A percentile compares a stretch with the other conserved stretches of the same genome.
phyloP scores from a whole-genome alignment of 805 yeast species.

The Isabelozyma heimii region DNA sequence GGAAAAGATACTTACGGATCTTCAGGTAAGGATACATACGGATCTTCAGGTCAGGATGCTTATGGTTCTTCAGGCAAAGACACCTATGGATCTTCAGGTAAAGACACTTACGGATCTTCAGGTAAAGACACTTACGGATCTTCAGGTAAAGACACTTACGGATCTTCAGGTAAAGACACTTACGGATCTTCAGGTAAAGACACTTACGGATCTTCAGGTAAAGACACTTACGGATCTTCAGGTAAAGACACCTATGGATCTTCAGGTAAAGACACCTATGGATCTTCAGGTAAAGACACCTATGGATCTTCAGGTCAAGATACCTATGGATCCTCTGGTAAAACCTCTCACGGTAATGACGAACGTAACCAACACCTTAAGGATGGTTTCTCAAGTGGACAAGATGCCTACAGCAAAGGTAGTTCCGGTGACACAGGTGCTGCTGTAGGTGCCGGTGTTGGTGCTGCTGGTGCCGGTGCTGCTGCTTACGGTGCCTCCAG shows the following conservation, averaged over 20 bases:
- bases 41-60: conserved; percentile 4
- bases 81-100: conserved; percentile 7
- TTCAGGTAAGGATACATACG: conserved; percentile 3
- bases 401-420: conserved; percentile 4
- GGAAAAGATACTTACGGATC: conserved; percentile 8
- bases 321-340: conserved; percentile 9
- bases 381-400: not conserved
- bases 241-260: conserved; percentile 2
- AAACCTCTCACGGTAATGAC: conserved; percentile 8
- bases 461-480: conserved; percentile 7
- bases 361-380: not conserved
- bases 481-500: conserved; percentile 7
- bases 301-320: conserved; percentile 3
- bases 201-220: conserved; percentile 12
- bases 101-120: conserved; percentile 7
- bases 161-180: conserved; percentile 8
- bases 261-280: conserved; percentile 1
- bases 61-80: not conserved
- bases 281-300: conserved; percentile 2
- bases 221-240: conserved; percentile 1
- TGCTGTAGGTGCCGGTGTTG: conserved; percentile 4
- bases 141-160: conserved; percentile 11
- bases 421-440: conserved; percentile 3
- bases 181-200: conserved; percentile 8
- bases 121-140: conserved; percentile 11